Base-by-base conservation (phyloP, 257 asterid species). In the Catharanthus roseus region DNA sequence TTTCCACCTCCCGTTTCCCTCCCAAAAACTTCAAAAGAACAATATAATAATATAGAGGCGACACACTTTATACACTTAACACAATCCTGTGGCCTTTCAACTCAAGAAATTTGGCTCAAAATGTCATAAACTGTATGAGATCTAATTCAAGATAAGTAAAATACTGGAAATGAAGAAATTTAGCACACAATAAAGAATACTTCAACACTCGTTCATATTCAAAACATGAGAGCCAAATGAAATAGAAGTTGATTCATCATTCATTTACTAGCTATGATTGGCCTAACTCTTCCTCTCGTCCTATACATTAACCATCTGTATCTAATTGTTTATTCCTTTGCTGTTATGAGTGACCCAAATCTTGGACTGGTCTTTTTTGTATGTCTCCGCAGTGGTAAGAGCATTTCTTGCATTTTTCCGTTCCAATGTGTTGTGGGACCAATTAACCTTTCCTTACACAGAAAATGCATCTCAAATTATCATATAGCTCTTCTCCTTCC, bases 71-170 rank as follows among this genome's bases (percentile, higher is more conserved):
- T 33, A 33, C 10, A 61, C 44, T 26, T 33, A 8, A 33, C 6
- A 33, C 26, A 61, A 61, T 16, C 26, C 44, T 61, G 33, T 15
- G 66, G 34, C 47, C 16, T 42, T 70, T 56, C 15, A 10, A 23
- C 23, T 65, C n/a, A 26, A 51, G 64, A 5, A 51, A 33, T 16
- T 34, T 62, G 47, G 67, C 47, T 56, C 67, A 62, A 34, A 62
- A 28, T 62, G 10, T 18, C 33, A 62, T 21, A 61, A 60, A 61
- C 42, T 15, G 29, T 47, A 21, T 51, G 19, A 69, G 26, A 69
- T 53, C 47, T 31, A 72, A 49, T 36, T 51, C 60, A 31, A 72
- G 26, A 62, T 26, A 72, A 28, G 21, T 3, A n/a, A 6, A 61
- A 62, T 23, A 21, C 18, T 34, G 3, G 7, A 36, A 18, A 62